These are phyloP conservation scores for Trichoderma guizhouense DNA, from an alignment of 2,329 filamentous ascomycete species.

Conservation along the genomic window DNA sequence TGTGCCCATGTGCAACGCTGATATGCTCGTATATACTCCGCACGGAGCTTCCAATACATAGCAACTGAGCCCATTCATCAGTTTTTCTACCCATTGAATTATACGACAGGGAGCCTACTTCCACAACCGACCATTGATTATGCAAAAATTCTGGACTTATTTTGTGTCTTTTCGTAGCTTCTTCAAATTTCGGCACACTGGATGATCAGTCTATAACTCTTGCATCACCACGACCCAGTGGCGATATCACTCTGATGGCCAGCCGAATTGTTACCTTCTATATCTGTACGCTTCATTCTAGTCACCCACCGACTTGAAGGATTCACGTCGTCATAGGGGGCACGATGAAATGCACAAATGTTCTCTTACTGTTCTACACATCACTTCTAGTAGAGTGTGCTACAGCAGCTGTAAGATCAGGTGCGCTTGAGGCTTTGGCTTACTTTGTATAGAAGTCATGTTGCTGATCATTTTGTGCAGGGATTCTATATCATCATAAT, in stretches of 20 bases:
- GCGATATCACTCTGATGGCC: neutral
- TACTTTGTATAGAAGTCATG: neutral
- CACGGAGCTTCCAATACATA: neutral
- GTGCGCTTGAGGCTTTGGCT: constrained; percentile 13
- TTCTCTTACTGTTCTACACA: constrained; percentile 22
- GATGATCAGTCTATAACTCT: neutral
- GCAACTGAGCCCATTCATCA: neutral
- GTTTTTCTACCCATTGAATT: neutral
- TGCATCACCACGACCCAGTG: neutral
- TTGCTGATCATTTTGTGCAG: neutral
- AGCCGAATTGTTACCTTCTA: neutral
- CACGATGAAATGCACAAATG: constrained; percentile 22
- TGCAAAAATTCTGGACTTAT: neutral
- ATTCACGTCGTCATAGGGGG: neutral
- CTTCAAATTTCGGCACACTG: neutral
- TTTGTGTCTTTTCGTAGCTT: neutral
- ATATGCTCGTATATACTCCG: neutral
- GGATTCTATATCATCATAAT: neutral
- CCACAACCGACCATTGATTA: neutral
- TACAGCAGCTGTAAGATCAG: constrained; percentile 18
- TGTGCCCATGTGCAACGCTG: neutral
- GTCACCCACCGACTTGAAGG: neutral
- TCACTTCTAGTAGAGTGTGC: constrained; percentile 18
- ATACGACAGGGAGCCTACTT: neutral
- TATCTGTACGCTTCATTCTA: neutral